These are phyloP conservation scores for Arabis alpina DNA, from an alignment of 345 rosid species.

Conservation along the genomic window DNA sequence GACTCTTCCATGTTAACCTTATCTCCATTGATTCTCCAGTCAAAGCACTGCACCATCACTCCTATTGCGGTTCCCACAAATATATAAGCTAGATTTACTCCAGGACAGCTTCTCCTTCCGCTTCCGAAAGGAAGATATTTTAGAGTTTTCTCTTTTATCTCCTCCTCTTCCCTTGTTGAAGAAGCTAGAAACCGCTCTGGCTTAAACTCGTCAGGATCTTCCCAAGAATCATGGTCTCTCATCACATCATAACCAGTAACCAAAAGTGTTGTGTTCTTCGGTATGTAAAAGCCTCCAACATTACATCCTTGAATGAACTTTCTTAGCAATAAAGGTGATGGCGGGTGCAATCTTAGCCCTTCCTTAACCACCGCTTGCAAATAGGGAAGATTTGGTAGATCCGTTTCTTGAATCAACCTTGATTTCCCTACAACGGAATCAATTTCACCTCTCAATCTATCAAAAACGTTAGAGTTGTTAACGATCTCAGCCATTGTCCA, in stretches of 20 bases:
- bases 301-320: background rate
- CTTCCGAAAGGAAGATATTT: too few relatives aligned
- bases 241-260: conserved; percentile 49
- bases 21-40: too few relatives aligned
- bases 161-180: conserved; percentile 7
- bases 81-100: too few relatives aligned
- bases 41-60: too few relatives aligned
- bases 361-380: conserved; percentile 48
- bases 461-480: conserved; percentile 51
- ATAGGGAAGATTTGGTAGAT: conserved; percentile 46
- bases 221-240: too few relatives aligned
- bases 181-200: conserved; percentile 34
- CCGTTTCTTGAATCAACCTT: conserved; percentile 64
- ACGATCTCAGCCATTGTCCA: conserved; percentile 70
- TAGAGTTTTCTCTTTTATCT: background rate
- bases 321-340: conserved; percentile 18
- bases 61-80: too few relatives aligned
- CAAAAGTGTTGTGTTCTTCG: conserved; percentile 9
- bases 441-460: conserved; percentile 60
- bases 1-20: too few relatives aligned
- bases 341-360: conserved; percentile 30
- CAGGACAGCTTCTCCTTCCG: too few relatives aligned
- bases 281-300: conserved; percentile 9
- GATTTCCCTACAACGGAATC: conserved; percentile 48
- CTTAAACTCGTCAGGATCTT: conserved; percentile 6